Conservation (phyloP, 1,139 yeast species). For the Candida frijolesensis region DNA sequence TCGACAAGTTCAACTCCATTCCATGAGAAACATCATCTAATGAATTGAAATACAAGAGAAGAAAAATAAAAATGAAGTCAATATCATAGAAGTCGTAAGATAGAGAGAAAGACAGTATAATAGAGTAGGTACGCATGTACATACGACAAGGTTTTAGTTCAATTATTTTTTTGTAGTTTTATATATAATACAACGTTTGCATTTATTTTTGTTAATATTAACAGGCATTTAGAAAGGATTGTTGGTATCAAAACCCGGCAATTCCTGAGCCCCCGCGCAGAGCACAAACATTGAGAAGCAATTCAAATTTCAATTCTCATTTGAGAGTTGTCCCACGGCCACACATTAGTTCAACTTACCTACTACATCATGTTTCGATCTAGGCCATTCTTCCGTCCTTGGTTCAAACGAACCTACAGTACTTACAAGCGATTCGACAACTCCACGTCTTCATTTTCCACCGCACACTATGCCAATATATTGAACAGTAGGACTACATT, state of each 20-base stretch:
- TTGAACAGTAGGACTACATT: slow-evolving; percentile 21
- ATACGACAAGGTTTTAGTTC: too few relatives aligned
- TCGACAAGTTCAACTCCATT: neutral
- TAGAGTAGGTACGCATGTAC: too few relatives aligned
- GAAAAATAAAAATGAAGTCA: neutral
- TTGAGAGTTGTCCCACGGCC: neutral
- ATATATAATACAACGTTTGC: too few relatives aligned
- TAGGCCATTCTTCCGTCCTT: slow-evolving; percentile 1
- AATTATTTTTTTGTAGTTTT: too few relatives aligned
- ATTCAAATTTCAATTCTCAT: too few relatives aligned
- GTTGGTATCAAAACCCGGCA: neutral
- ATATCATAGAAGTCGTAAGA: too few relatives aligned
- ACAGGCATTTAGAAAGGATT: too few relatives aligned
- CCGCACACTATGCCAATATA: slow-evolving; percentile 14
- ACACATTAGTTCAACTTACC: neutral
- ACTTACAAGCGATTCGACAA: slow-evolving; percentile 26
- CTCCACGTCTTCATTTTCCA: slow-evolving; percentile 11
- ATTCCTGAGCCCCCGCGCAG: neutral
- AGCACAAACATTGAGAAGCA: neutral
- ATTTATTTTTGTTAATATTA: too few relatives aligned
- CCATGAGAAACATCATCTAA: neutral
- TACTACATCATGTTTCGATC: slow-evolving; percentile 1
- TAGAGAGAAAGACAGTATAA: too few relatives aligned
- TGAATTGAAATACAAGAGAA: neutral
- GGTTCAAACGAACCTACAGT: slow-evolving; percentile 16